Evolutionary conservation across 495 filamentous ascomycete species (phyloP).

Genomic region (Neurospora cerealis): DNA sequence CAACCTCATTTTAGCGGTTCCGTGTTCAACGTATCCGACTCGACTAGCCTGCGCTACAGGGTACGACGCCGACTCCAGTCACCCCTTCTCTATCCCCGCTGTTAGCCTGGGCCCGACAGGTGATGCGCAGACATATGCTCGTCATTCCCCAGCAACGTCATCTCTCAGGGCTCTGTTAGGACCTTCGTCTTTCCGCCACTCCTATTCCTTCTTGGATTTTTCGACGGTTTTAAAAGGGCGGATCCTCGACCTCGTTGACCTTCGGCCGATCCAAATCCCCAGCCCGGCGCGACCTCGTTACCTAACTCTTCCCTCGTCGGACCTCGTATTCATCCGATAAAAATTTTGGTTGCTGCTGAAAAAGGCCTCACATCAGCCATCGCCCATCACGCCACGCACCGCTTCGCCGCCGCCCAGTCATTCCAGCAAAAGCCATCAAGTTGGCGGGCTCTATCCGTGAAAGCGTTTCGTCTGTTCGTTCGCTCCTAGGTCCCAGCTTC

Average conservation of each 20-base stretch:
- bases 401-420: not conserved
- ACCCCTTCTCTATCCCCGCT: not conserved
- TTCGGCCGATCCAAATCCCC: not conserved
- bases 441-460: slow-evolving; percentile 84
- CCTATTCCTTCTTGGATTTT: not conserved
- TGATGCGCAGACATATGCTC: not conserved
- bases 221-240: not conserved
- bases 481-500: slow-evolving; percentile 82
- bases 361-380: not conserved
- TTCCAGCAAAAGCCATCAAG: slow-evolving; percentile 54
- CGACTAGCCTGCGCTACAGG: not conserved
- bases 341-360: not conserved
- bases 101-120: not conserved
- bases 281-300: not conserved
- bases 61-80: not conserved
- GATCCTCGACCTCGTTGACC: not conserved
- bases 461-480: slow-evolving; percentile 75
- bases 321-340: not conserved
- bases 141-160: not conserved
- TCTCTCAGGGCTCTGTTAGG: not conserved
- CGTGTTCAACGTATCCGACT: not conserved
- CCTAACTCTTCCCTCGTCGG: not conserved
- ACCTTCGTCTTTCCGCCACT: not conserved
- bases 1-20: not conserved
- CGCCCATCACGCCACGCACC: not conserved